Base-by-base conservation (phyloP, 176 grass and related monocot genomes). In the Carex myosuroides region DNA sequence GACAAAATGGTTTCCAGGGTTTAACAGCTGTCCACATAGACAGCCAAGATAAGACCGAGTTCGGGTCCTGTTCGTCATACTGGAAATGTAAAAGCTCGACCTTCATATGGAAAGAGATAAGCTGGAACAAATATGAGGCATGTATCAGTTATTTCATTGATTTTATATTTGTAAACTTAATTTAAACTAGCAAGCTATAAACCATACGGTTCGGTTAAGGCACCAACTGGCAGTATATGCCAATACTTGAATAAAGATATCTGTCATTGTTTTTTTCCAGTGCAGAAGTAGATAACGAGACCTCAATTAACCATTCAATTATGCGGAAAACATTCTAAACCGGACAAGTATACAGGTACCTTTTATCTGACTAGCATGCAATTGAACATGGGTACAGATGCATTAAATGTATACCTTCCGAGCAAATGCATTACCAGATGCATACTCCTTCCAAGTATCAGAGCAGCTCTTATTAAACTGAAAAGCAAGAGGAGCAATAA, bases 1-100 rank as follows among this genome's bases (percentile, higher is more conserved):
- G 85, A 53, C 60, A 79, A 86, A 71, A 60, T 82, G 89, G 87
- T 64, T 87, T 90, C 91, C 92, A 95, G 54, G 92, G 87, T 73
- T 46, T 67, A n/a, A 74, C 63, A 74, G 80, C 65, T 57, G 96
- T 93, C 96, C 96, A 98, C 83, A 90, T 88, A 76, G 94, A 87
- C 73, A 95, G 77, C 96, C 96, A 98, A 58, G 80, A 93, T 61
- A 88, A 85, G 57, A 84, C 65, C 86, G 93, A 93, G 87, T 98
- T 98, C 14, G 91, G 86, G 32, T 93, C 84, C 54, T 42, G 86
- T 81, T 87, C 74, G 0, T 93, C 93, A 87, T 95, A 98, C 48
- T 87, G 86, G 67, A 95, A 85, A 46, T 89, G 89, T 53, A 98
- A 85, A 83, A 70, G 53, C 84, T 90, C 89, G 69, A 79, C n/a